A percentile compares a stretch with the other conserved stretches of the same genome.
Evolutionary conservation across 2,329 filamentous ascomycete species (phyloP).

Genomic region (Dactylella cylindrospora): DNA sequence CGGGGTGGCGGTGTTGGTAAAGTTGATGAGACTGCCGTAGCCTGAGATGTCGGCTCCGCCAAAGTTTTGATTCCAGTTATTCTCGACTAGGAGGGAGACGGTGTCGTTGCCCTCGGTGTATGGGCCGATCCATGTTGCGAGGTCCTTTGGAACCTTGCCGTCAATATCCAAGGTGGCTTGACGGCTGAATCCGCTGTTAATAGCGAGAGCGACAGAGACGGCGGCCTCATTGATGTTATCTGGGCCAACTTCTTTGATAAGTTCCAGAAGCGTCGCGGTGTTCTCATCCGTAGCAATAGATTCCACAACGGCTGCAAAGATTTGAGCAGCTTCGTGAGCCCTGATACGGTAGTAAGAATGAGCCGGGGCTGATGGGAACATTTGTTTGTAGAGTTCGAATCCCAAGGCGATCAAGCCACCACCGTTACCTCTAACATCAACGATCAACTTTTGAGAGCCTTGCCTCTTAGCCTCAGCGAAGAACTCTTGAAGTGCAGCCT

Average conservation of each 20-base stretch:
- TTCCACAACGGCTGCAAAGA: constrained; percentile 17
- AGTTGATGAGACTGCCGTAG: constrained; percentile 41
- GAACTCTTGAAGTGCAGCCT: constrained; percentile 16
- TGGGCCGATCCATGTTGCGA: constrained; percentile 54
- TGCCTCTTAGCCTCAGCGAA: constrained; percentile 14
- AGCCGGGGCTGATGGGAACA: constrained; percentile 57
- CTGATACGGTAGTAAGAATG: constrained; percentile 57
- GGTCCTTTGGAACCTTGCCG: constrained; percentile 49
- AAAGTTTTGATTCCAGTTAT: constrained; percentile 2
- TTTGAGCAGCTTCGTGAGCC: constrained; percentile 49
- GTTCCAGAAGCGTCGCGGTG: background rate
- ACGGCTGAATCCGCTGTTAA: constrained; percentile 48
- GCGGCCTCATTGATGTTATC: background rate
- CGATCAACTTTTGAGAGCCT: constrained; percentile 54
- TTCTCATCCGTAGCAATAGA: constrained; percentile 11
- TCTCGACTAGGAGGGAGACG: constrained; percentile 50
- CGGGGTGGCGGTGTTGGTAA: constrained; percentile 45
- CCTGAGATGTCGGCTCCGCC: constrained; percentile 21
- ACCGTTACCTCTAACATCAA: constrained; percentile 64
- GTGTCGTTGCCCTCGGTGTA: constrained; percentile 50
- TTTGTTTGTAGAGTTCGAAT: constrained; percentile 59
- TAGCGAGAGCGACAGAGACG: constrained; percentile 1
- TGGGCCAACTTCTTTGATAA: background rate
- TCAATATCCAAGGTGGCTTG: constrained; percentile 50
- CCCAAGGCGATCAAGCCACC: constrained; percentile 60